Percentiles rank a stretch among this genome's conserved stretches.
Conservation (phyloP, 805 yeast genomes). For the Candida patagonica region DNA sequence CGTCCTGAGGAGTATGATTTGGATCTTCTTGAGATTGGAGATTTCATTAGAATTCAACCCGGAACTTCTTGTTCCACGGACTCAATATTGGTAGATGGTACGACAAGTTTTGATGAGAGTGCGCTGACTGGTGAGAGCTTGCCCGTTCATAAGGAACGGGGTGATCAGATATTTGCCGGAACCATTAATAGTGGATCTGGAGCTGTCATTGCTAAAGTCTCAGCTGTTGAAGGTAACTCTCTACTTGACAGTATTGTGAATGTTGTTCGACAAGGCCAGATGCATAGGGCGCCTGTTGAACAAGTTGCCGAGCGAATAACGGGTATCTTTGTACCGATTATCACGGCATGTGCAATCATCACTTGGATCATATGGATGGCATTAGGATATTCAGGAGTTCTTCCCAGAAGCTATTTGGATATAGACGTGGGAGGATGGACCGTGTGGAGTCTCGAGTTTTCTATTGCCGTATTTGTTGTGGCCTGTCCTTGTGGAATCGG, state of each 20-base stretch:
- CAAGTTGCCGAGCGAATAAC: slow-evolving; percentile 59
- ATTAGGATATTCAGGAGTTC: slow-evolving; percentile 43
- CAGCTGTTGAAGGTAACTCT: slow-evolving; percentile 54
- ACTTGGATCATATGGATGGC: slow-evolving; percentile 66
- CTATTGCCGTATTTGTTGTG: slow-evolving; percentile 70
- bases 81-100: slow-evolving; percentile 58
- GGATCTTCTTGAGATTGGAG: slow-evolving; percentile 73
- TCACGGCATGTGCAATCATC: slow-evolving; percentile 46
- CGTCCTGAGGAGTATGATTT: slow-evolving; percentile 16
- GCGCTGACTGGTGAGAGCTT: slow-evolving; percentile 78
- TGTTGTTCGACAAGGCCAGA: slow-evolving; percentile 65
- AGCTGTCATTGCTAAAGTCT: slow-evolving; percentile 45
- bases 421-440: slow-evolving; percentile 66
- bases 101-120: slow-evolving; percentile 78
- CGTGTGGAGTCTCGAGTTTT: slow-evolving; percentile 68
- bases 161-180: slow-evolving; percentile 66
- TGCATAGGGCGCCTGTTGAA: slow-evolving; percentile 66
- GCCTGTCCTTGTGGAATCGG: slow-evolving; percentile 87
- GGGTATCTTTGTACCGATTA: slow-evolving; percentile 64
- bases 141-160: slow-evolving; percentile 47
- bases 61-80: slow-evolving; percentile 63
- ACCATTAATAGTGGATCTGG: slow-evolving; percentile 55
- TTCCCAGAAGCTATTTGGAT: slow-evolving; percentile 50
- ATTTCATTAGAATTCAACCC: slow-evolving; percentile 41
- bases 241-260: slow-evolving; percentile 60